Percentiles rank a stretch among this genome's conserved stretches.
Evolutionary conservation across 2,329 filamentous ascomycete species (phyloP).

Genomic region (Colletotrichum sp.): DNA sequence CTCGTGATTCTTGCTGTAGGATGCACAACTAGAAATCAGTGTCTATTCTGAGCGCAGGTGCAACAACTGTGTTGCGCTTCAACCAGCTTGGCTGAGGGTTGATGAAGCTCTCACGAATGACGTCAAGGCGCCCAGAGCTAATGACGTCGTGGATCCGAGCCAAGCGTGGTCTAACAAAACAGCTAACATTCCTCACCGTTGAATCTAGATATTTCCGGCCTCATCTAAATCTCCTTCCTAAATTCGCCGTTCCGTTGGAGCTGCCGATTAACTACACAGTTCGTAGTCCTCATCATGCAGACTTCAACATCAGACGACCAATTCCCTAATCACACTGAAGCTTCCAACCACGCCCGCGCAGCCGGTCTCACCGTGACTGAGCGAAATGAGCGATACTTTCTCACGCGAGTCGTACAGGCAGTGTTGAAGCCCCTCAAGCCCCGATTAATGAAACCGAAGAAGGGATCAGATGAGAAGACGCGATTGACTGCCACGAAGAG

Average conservation of each 20-base stretch:
- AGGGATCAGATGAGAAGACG: background rate
- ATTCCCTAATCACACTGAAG: too few species aligned
- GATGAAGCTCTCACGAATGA: background rate
- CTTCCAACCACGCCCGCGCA: rapidly evolving
- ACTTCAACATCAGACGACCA: background rate
- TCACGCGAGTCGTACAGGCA: background rate
- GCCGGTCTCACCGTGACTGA: background rate
- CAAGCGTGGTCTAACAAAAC: background rate
- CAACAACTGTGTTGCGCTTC: too few species aligned
- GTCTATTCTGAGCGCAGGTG: too few species aligned
- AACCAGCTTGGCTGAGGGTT: too few species aligned
- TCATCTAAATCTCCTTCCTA: rapidly evolving
- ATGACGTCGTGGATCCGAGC: background rate
- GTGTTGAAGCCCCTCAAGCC: background rate
- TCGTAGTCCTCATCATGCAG: background rate
- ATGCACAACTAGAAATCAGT: too few species aligned
- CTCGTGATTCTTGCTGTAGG: too few species aligned
- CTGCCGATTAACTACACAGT: rapidly evolving
- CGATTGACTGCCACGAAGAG: background rate
- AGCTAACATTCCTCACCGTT: background rate
- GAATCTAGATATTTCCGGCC: rapidly evolving
- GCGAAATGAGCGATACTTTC: background rate
- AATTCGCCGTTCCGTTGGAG: background rate
- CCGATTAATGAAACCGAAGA: background rate
- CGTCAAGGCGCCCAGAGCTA: background rate